A percentile compares a stretch with the other conserved stretches of the same genome.
Conservation (phyloP, 2,329 filamentous ascomycete genomes). For the Berkeleyomyces rouxiae region DNA sequence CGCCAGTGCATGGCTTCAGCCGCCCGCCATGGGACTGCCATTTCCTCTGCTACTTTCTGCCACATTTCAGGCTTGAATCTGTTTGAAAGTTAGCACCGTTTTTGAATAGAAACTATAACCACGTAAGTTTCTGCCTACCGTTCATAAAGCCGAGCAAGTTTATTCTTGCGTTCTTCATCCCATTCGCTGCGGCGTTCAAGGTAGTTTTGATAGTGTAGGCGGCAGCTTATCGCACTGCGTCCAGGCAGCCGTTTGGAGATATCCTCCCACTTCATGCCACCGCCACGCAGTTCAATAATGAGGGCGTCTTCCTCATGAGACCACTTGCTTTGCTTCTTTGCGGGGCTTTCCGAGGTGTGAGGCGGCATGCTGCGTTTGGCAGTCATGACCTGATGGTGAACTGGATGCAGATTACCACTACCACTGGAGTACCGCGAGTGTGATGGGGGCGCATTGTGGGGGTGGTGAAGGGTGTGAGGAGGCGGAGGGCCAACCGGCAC, state of each 20-base stretch:
- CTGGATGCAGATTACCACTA: slow-evolving; percentile 15
- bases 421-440: background rate
- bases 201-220: slow-evolving; percentile 94
- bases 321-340: slow-evolving; percentile 96
- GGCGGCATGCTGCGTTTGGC: slow-evolving; percentile 36
- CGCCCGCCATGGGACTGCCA: slow-evolving; percentile 87
- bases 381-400: slow-evolving; percentile 14
- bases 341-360: slow-evolving; percentile 48
- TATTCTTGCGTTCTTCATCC: slow-evolving; percentile 97
- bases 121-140: slow-evolving; percentile 41
- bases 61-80: slow-evolving; percentile 98
- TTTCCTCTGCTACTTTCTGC: slow-evolving; percentile 87
- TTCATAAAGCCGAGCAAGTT: slow-evolving; percentile 84
- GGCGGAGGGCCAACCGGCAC: slow-evolving; percentile 12
- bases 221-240: slow-evolving; percentile 83
- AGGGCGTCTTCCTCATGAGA: slow-evolving; percentile 82
- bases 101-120: background rate
- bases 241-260: slow-evolving; percentile 84
- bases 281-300: slow-evolving; percentile 78
- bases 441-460: slow-evolving; percentile 9
- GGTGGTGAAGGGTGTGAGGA: slow-evolving; percentile 19
- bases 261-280: slow-evolving; percentile 97
- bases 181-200: slow-evolving; percentile 83
- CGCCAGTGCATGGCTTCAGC: slow-evolving; percentile 99
- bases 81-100: slow-evolving; percentile 7